A percentile compares a stretch with the other conserved stretches of the same genome.
Conservation (phyloP, 192 early-diverging fungal genomes). For the Mortierella alpina region DNA sequence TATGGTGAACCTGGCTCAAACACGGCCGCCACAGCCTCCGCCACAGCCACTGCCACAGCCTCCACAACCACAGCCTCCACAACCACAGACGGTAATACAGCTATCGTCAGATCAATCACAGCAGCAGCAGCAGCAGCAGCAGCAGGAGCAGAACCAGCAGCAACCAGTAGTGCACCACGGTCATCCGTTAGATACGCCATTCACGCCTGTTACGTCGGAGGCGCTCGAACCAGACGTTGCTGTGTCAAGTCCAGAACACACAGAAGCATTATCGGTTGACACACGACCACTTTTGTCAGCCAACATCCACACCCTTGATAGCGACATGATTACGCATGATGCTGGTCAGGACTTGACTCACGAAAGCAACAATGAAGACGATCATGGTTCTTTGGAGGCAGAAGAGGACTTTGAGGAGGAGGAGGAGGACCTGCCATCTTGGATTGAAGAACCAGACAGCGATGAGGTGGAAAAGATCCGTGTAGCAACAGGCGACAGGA, state of each 20-base stretch:
- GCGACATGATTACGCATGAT: too few relatives aligned
- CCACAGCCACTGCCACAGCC: neutral
- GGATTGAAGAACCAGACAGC: conserved; percentile 36
- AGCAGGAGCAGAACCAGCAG: conserved; percentile 9
- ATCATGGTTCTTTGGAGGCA: neutral
- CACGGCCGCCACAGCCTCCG: neutral
- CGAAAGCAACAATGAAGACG: neutral
- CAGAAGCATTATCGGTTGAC: too few relatives aligned
- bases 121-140: conserved; percentile 5
- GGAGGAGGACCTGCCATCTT: conserved; percentile 11
- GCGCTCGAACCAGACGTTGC: too few relatives aligned
- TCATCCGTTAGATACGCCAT: neutral
- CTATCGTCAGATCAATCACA: neutral
- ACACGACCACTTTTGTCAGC: too few relatives aligned
- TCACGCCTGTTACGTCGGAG: too few relatives aligned
- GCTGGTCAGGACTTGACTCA: too few relatives aligned
- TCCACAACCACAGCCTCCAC: neutral
- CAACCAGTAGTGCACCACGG: neutral
- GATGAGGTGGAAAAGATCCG: neutral
- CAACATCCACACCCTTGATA: too few relatives aligned
- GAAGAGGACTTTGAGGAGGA: neutral
- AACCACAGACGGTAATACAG: too few relatives aligned
- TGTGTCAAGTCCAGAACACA: too few relatives aligned
- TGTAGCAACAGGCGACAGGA: neutral
- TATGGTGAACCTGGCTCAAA: neutral